Evolutionary conservation across 495 filamentous ascomycete species (phyloP), one percentile per base, ranked within the genome.

Genomic region (Tricharina praecox): DNA sequence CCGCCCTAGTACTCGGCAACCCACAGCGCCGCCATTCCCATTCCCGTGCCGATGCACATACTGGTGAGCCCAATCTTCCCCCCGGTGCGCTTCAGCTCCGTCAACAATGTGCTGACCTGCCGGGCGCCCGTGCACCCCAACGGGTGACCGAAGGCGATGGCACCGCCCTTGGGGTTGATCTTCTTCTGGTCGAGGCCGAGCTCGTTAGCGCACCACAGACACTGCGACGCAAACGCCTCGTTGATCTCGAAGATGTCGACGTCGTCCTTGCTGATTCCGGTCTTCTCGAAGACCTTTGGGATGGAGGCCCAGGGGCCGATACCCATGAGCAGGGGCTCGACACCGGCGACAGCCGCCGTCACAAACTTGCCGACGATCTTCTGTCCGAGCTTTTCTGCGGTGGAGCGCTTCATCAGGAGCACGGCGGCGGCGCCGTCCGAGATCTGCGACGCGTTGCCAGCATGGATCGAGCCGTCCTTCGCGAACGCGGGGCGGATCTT

Each of bases 231-330:
- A 63, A 97, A 97, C 5, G 90, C 90, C 75, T 97, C 90, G 71
- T 97, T 97, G 72, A 97, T 96, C 76, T 97, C 90, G 62, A 72
- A 97, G 61, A 96, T 82, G 64, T 95, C 92, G 28, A 97, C 85
- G 52, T 96, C 90, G 38, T 88, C 81, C 67, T 82, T 85, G 52
- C 70, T 73, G 51, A 97, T 74, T 34, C 85, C 82, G 2, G 86
- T 81, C 62, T 90, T 87, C 64, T 78, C 70, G 51, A 93, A 77
- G 4, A 83, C 85, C 59, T 86, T 79, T 49, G 90, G 90, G 62
- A 97, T 95, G 24, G 90, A 87, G 63, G 85, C 85, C 81, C 85
- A 93, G 16, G 90, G 90, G 1, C 90, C 90, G 47, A 94, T 68
- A 54, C 90, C 90, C 90, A 97, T 97, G 39, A 95, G 77, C 28